Conservation (phyloP, 1,139 yeast genomes). For the Yamadazyma atlantica region DNA sequence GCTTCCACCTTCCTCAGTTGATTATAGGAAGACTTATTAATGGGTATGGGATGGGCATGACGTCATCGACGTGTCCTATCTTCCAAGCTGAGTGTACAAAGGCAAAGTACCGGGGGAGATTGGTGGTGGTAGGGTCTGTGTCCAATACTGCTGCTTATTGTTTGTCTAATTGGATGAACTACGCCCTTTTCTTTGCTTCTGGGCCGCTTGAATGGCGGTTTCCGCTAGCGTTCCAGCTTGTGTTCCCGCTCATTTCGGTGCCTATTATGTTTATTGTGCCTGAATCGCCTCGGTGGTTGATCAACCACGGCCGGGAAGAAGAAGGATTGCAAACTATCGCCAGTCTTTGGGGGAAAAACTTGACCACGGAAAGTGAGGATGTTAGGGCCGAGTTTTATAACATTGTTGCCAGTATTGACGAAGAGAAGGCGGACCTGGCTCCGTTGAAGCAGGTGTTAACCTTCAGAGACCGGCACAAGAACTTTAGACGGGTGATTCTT, state of each 20-base stretch:
- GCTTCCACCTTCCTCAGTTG: slow-evolving; percentile 21
- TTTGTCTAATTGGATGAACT: slow-evolving; percentile 24
- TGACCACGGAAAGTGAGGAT: slow-evolving; percentile 8
- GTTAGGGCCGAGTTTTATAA: slow-evolving; percentile 15
- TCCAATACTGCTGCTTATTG: slow-evolving; percentile 25
- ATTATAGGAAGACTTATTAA: slow-evolving; percentile 37
- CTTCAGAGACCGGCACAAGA: slow-evolving; percentile 15
- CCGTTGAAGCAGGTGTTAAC: slow-evolving; percentile 13
- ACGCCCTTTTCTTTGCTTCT: slow-evolving; percentile 20
- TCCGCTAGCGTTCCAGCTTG: slow-evolving; percentile 30
- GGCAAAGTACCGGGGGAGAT: slow-evolving; percentile 32
- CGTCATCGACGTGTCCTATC: slow-evolving; percentile 28
- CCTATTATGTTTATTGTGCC: slow-evolving; percentile 31
- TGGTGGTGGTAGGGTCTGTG: slow-evolving; percentile 30
- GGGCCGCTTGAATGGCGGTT: slow-evolving; percentile 27
- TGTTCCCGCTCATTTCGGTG: slow-evolving; percentile 22
- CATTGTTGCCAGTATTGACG: slow-evolving; percentile 16
- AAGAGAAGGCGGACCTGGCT: slow-evolving; percentile 12
- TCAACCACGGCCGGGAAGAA: slow-evolving; percentile 17
- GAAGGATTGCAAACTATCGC: slow-evolving; percentile 16
- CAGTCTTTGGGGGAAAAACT: slow-evolving; percentile 13
- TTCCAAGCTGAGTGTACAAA: slow-evolving; percentile 32
- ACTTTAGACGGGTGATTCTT: slow-evolving; percentile 33
- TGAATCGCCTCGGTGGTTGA: slow-evolving; percentile 48
- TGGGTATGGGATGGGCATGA: slow-evolving; percentile 36